Evolutionary conservation across 163 green algal genomes (phyloP).

Genomic region (Chloromonas sp.): DNA sequence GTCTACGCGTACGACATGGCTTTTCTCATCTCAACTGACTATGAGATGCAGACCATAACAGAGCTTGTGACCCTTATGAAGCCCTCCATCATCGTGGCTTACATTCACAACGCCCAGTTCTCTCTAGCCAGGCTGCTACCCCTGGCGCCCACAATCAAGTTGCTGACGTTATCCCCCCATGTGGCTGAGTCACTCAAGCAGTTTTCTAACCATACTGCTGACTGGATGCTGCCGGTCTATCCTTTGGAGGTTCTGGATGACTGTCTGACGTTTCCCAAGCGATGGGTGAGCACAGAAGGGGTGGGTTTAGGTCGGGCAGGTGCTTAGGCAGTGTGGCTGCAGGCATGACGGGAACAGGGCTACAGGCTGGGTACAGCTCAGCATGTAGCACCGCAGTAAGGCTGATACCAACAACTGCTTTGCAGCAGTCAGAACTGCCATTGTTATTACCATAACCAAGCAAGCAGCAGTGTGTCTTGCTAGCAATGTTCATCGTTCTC

Average conservation of each 20-base stretch:
- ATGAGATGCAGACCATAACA: constrained; percentile 22
- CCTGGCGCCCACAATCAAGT: neutral
- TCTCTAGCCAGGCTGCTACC: neutral
- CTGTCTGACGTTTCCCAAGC: neutral
- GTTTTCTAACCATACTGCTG: neutral
- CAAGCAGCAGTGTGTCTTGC: too few relatives aligned
- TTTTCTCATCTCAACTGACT: constrained; percentile 28
- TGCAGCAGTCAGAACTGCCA: too few relatives aligned
- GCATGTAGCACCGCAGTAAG: too few relatives aligned
- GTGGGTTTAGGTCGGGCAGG: neutral
- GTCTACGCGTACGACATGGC: neutral
- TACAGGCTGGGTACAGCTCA: too few relatives aligned
- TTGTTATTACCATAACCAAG: too few relatives aligned
- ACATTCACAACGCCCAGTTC: constrained; percentile 35
- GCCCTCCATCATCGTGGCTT: constrained; percentile 6
- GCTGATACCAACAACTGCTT: too few relatives aligned
- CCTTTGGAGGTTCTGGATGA: neutral
- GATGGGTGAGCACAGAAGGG: neutral
- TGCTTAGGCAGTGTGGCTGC: neutral
- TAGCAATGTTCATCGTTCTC: too few relatives aligned
- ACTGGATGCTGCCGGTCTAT: neutral
- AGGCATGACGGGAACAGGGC: too few relatives aligned
- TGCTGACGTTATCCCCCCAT: neutral
- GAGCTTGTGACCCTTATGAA: constrained; percentile 13
- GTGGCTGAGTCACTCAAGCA: neutral